A percentile compares a stretch with the other conserved stretches of the same genome.
phyloP scores from a whole-genome alignment of 2,329 filamentous ascomycete genomes.

The Epichloe glyceriae region DNA sequence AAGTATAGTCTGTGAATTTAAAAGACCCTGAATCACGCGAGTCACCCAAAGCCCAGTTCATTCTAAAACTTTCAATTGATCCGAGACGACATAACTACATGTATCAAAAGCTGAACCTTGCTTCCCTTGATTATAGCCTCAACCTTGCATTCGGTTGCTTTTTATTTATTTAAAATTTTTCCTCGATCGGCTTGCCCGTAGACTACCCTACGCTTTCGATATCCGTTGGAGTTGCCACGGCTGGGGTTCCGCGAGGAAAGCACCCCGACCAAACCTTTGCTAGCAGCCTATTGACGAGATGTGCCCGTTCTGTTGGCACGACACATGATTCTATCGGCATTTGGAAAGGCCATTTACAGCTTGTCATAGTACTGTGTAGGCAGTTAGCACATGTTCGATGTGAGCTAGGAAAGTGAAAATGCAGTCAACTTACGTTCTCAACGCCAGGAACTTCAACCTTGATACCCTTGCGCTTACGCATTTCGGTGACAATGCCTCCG shows the following conservation, averaged over 20 bases:
- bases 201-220: conserved; percentile 14
- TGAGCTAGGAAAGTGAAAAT: neutral
- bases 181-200: conserved; percentile 12
- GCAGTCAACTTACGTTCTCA: conserved; percentile 68
- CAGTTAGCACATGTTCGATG: conserved; percentile 12
- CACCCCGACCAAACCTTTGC: conserved; percentile 18
- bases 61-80: conserved; percentile 28
- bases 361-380: conserved; percentile 83
- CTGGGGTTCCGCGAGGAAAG: conserved; percentile 14
- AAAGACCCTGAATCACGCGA: neutral
- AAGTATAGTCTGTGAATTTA: neutral
- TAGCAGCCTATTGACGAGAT: conserved; percentile 27
- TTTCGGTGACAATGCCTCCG: conserved; percentile 70
- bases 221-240: conserved; percentile 6
- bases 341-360: conserved; percentile 55
- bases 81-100: conserved; percentile 31
- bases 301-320: conserved; percentile 27
- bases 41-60: conserved; percentile 8
- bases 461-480: conserved; percentile 99
- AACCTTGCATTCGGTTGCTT: conserved; percentile 20
- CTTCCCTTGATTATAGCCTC: conserved; percentile 26
- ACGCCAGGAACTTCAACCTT: conserved; percentile 88
- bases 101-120: conserved; percentile 24
- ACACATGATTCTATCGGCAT: conserved; percentile 32
- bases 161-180: neutral